phyloP scores from a whole-genome alignment of 768 basidiomycete genomes.

The Mycena maculata region DNA sequence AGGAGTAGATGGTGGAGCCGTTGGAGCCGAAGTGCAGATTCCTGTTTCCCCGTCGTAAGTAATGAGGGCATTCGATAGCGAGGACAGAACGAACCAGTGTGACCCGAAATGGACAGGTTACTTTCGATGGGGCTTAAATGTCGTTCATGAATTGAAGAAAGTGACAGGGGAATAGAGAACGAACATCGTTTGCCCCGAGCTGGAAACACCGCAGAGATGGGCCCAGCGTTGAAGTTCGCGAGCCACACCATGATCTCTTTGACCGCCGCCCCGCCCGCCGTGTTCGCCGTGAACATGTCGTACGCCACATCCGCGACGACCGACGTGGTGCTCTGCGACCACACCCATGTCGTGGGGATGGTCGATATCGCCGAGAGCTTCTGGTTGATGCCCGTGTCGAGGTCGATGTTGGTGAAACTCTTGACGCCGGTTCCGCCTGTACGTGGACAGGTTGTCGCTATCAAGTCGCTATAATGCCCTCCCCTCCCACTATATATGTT shows the following conservation, averaged over 20 bases:
- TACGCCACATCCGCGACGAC: constrained; percentile 69
- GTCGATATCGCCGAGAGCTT: constrained; percentile 63
- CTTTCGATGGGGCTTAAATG: constrained; percentile 53
- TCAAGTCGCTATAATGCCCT: no score
- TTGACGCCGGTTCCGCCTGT: constrained; percentile 66
- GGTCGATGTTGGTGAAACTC: constrained; percentile 66
- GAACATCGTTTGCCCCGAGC: constrained; percentile 53
- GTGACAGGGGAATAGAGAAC: not conserved
- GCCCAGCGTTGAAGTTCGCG: constrained; percentile 60
- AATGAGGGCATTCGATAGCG: not conserved
- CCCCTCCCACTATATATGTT: no score
- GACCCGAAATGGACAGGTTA: constrained; percentile 58
- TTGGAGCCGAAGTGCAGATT: constrained; percentile 67
- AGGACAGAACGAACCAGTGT: constrained; percentile 56
- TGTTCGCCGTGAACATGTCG: constrained; percentile 71
- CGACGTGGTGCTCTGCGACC: constrained; percentile 58
- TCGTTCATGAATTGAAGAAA: not conserved
- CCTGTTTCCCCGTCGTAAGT: constrained; percentile 45
- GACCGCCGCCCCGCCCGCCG: constrained; percentile 58
- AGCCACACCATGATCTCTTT: constrained; percentile 77
- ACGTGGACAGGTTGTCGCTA: not conserved
- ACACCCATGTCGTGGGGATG: constrained; percentile 68
- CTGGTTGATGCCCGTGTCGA: constrained; percentile 59
- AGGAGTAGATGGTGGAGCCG: constrained; percentile 62
- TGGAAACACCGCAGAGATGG: constrained; percentile 64